Evolutionary conservation across 129 eudicot genomes (phyloP), one percentile per base, ranked within the genome.

Genomic region (Centaurea solstitialis): DNA sequence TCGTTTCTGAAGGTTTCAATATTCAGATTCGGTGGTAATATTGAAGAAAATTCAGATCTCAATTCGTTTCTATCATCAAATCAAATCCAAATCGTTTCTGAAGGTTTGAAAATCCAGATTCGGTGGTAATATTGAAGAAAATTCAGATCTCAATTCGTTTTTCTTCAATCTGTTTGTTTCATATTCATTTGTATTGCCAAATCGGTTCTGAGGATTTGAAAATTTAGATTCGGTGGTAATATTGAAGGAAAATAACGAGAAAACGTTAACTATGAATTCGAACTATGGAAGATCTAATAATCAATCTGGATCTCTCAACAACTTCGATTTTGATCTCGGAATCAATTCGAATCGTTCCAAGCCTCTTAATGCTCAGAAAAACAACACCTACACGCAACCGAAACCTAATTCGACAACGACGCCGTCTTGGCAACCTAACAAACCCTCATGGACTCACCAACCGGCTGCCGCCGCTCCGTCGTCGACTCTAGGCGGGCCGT

Each of bases 281-380:
- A 91, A 90, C 84, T 89, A 89, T 59, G 97, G 97, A 5, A 91
- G 85, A 87, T 84, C 93, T 61, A 86, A 45, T 61, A 86, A 45
- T 80, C 84, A 85, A 80, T 77, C 97, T 15, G 89, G 87, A 40
- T 86, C 96, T n/a, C 22, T 75, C 26, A 83, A 80, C 74, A 80
- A 43, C 61, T 93, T 95, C 69, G 97, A 95, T 87, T 95, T 95
- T 81, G 99, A 95, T 90, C 89, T 95, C 23, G 97, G 97, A 5
- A 81, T 95, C 41, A 92, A 89, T 35, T 88, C 94, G 4, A 90
- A 86, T 74, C 85, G 88, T 7, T 79, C 94, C 0, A 67, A 45
- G 79, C 77, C 99, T 17, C 82, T 94, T 45, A 92, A 90, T 39
- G 93, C 88, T 53, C 94, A 89, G 74, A 92, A 86, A 38, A 87